A percentile compares a stretch with the other conserved stretches of the same genome.
Evolutionary conservation across 257 asterid genomes (phyloP).

Genomic region (Gardenia jasminoides): DNA sequence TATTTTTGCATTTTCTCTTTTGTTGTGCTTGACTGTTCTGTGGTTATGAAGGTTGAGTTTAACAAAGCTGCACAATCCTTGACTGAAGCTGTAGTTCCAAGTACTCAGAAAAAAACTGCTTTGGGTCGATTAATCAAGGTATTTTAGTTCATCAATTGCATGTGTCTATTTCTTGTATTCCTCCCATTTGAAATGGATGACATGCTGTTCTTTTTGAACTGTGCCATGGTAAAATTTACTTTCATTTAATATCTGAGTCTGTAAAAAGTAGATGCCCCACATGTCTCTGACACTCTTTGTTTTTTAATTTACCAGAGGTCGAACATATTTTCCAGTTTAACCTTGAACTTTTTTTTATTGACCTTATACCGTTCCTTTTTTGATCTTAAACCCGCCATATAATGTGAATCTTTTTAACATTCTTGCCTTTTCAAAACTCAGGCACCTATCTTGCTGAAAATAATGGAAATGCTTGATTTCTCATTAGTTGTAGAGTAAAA

Average conservation of each 20-base stretch:
- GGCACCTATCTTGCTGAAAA: not conserved
- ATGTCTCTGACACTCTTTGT: not conserved
- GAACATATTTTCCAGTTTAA: not conserved
- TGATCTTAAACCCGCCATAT: not conserved
- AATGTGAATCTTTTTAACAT: not conserved
- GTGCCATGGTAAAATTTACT: not conserved
- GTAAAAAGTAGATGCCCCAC: not conserved
- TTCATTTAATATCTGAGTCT: not conserved
- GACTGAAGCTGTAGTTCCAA: constrained; percentile 78
- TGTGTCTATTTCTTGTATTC: not conserved
- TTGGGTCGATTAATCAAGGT: constrained; percentile 89
- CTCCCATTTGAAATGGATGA: not conserved
- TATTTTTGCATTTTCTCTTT: constrained; percentile 8
- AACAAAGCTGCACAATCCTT: constrained; percentile 97
- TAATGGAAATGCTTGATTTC: not conserved
- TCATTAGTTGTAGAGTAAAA: not conserved
- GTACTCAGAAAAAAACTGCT: constrained; percentile 74
- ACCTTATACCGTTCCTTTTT: not conserved
- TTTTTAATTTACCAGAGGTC: not conserved
- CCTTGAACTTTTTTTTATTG: not conserved
- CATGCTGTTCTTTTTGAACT: not conserved
- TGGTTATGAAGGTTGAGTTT: constrained; percentile 74
- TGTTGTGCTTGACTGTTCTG: constrained; percentile 12
- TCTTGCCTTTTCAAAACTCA: not conserved
- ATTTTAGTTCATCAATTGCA: constrained; percentile 7